Evolutionary conservation across 306 rosid genomes (phyloP), one percentile per base, ranked within the genome.

Genomic region (Prunus mira): DNA sequence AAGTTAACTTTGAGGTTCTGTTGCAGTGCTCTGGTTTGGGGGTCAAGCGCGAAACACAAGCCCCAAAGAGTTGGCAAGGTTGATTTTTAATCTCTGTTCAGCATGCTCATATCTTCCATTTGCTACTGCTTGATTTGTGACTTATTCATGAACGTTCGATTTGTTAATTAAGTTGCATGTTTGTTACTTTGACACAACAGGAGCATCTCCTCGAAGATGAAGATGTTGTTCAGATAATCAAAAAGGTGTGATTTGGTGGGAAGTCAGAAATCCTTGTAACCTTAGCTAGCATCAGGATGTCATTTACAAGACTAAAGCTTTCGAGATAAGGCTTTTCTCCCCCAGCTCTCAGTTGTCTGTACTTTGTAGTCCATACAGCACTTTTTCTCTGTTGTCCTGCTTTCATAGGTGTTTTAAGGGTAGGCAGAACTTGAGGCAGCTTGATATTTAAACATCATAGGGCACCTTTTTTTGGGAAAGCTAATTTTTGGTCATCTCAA

Each of bases 31-130:
- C 79, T 95, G 85, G 98, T 95, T 72, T 91, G 97, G 97, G 99
- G 99, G 45, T 95, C 97, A 25, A 95, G 99, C 12, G 99, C 80
- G 43, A 95, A 92, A 62, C 99, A 95, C 90, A 92, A 95, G 86
- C 97, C 99, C 54, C 99, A 95, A 76, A 93, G 96, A 83, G 99
- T 96, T 61, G 99, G 98, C 86, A 96, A 88, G 98, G 97, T 91
- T 51, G 67, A 57, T 34, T 38, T 38, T 38, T 38, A 38, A 6
- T 38, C 43, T 38, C 43, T 6, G 43, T 45, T 69, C 49, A 25
- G 32, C 76, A 51, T 57, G 64, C 52, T 18, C 6, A 11, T 69
- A 43, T 69, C 18, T 79, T 64, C 30, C 64, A 38, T 3, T 30
- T 30, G 8, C 34, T 56, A 66, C 9, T 38, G 7, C 43, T 38